Conservation (phyloP, 2,329 filamentous ascomycete species). For the Fusarium sarcochroum region DNA sequence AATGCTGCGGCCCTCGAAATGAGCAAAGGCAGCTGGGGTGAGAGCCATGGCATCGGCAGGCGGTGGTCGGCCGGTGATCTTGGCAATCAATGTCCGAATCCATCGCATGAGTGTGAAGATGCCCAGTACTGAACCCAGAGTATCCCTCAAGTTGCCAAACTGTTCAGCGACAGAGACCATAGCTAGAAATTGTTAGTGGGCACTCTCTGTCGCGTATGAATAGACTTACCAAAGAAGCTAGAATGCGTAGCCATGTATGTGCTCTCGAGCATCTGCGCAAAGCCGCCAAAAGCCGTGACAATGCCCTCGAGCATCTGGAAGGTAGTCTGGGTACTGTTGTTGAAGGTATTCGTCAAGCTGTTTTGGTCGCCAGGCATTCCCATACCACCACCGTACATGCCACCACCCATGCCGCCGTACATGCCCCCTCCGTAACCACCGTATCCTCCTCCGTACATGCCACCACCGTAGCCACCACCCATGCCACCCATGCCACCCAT, state of each 20-base stretch:
- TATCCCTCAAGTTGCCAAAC: slow-evolving; percentile 92
- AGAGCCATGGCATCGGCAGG: slow-evolving; percentile 89
- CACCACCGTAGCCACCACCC: slow-evolving; percentile 24
- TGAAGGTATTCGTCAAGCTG: slow-evolving; percentile 95
- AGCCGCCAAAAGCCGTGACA: slow-evolving; percentile 95
- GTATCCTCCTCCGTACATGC: slow-evolving; percentile 48
- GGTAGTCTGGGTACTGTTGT: slow-evolving; percentile 93
- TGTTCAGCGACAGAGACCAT: slow-evolving; percentile 99
- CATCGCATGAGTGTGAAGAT: slow-evolving; percentile 97
- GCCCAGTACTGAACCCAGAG: slow-evolving; percentile 91
- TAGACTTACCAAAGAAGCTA: slow-evolving; percentile 89
- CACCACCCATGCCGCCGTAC: slow-evolving; percentile 59
- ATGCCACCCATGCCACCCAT: too few relatives aligned
- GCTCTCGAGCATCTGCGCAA: slow-evolving; percentile 99
- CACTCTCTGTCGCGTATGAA: background rate
- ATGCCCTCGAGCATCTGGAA: slow-evolving; percentile 99
- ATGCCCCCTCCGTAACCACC: slow-evolving; percentile 61
- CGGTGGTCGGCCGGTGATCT: slow-evolving; percentile 90
- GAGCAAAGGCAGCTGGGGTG: slow-evolving; percentile 91
- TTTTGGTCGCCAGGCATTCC: slow-evolving; percentile 84
- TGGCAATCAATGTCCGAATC: slow-evolving; percentile 91
- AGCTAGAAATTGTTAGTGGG: slow-evolving; percentile 65
- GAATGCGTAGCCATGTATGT: slow-evolving; percentile 99
- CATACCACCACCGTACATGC: slow-evolving; percentile 60
- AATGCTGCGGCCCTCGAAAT: slow-evolving; percentile 80